Conservation (phyloP, 1,139 yeast species). For the Citeromyces hawaiiensis region DNA sequence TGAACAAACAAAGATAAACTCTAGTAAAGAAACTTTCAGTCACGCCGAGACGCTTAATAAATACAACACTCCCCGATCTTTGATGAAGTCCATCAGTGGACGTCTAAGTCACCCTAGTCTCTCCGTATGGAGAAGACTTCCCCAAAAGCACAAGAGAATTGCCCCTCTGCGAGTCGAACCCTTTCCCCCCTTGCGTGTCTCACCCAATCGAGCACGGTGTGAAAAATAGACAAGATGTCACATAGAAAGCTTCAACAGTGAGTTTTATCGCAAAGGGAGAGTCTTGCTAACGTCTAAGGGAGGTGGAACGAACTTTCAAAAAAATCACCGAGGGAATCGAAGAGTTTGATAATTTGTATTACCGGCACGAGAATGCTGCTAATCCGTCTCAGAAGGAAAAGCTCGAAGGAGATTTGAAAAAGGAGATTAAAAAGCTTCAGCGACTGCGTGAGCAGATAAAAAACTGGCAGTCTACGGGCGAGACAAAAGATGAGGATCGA, state of each 20-base stretch:
- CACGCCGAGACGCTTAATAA: too few relatives aligned
- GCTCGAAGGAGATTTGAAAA: constrained; percentile 58
- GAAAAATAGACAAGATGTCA: constrained; percentile 11
- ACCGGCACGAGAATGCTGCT: constrained; percentile 47
- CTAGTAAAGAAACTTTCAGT: too few relatives aligned
- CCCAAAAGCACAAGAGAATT: too few relatives aligned
- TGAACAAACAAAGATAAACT: too few relatives aligned
- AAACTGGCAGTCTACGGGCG: constrained; percentile 63
- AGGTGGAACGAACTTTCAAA: constrained; percentile 68
- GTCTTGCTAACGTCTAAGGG: constrained; percentile 17
- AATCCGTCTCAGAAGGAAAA: constrained; percentile 62
- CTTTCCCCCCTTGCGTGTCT: background rate
- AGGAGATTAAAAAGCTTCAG: constrained; percentile 64
- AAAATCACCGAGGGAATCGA: constrained; percentile 66
- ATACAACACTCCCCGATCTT: too few relatives aligned
- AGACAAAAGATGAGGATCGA: constrained; percentile 55
- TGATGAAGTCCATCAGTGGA: too few relatives aligned
- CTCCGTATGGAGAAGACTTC: too few relatives aligned
- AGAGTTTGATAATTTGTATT: constrained; percentile 55
- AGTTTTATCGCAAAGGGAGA: constrained; percentile 7
- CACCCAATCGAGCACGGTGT: background rate
- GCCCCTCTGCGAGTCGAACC: too few relatives aligned
- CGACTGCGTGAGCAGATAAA: constrained; percentile 67
- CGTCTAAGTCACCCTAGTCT: too few relatives aligned
- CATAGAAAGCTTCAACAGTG: constrained; percentile 20